Evolutionary conservation across 768 basidiomycete genomes (phyloP).

Genomic region (Kockovaella imperatae): DNA sequence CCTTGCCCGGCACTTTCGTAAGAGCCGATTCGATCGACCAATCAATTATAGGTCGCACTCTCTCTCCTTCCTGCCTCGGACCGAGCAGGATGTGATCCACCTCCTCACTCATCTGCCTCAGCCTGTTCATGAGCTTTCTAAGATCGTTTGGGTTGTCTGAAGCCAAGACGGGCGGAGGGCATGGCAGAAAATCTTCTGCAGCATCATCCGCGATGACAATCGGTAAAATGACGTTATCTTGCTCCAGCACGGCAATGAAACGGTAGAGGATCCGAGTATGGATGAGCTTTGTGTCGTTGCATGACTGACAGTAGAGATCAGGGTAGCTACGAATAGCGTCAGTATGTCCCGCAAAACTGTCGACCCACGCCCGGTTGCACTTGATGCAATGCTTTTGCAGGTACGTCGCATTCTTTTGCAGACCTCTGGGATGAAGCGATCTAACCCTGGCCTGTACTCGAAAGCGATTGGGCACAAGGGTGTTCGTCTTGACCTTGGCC

Average conservation of each 20-base stretch:
- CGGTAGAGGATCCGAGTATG: constrained; percentile 28
- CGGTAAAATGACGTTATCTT: constrained; percentile 4
- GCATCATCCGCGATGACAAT: constrained; percentile 24
- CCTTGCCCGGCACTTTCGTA: neutral
- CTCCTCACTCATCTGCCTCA: constrained; percentile 1
- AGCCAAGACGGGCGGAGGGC: constrained; percentile 16
- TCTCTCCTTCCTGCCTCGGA: constrained; percentile 19
- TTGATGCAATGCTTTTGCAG: constrained; percentile 18
- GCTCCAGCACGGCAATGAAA: constrained; percentile 20
- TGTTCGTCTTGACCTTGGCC: constrained; percentile 13
- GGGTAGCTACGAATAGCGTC: no score
- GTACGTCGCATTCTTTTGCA: constrained; percentile 1
- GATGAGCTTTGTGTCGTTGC: constrained; percentile 18
- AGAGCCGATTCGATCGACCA: constrained; percentile 18
- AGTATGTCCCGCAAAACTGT: no score
- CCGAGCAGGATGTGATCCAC: constrained; percentile 24
- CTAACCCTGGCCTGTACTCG: constrained; percentile 22
- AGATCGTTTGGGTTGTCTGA: constrained; percentile 19
- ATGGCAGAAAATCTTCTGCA: constrained; percentile 25
- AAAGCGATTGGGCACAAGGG: constrained; percentile 21
- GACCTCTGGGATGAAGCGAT: constrained; percentile 9
- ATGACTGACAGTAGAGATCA: constrained; percentile 24
- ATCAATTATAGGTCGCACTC: constrained; percentile 17
- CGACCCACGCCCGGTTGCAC: constrained; percentile 17
- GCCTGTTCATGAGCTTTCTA: constrained; percentile 3